Evolutionary conservation across 345 rosid species (phyloP).

Genomic region (Eucalyptus regnans): DNA sequence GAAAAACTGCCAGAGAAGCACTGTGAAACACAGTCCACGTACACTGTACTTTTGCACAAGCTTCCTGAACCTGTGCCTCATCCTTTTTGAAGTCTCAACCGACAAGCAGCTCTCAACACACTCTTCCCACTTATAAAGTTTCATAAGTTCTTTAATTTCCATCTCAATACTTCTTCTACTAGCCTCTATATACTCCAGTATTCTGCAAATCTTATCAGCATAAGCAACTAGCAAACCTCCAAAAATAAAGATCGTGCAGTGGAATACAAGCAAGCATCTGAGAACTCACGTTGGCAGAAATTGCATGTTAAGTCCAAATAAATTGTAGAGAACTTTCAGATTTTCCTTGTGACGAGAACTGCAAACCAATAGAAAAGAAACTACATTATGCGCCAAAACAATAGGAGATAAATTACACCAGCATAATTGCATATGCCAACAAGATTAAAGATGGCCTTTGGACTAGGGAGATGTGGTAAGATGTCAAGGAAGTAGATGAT

Average conservation of each 20-base stretch:
- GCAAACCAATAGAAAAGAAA: not conserved
- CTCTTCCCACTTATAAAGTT: constrained; percentile 67
- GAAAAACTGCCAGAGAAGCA: not conserved
- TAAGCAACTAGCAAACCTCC: not conserved
- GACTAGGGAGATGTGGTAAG: not conserved
- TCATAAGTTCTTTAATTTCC: constrained; percentile 57
- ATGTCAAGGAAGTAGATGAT: not conserved
- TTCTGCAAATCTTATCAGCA: constrained; percentile 17
- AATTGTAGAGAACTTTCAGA: constrained; percentile 62
- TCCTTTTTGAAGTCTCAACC: constrained; percentile 44
- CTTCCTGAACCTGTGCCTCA: constrained; percentile 67
- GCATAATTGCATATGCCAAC: not conserved
- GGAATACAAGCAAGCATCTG: not conserved
- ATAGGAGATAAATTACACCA: not conserved
- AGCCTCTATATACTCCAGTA: constrained; percentile 45
- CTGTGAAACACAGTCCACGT: constrained; percentile 5
- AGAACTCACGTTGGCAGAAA: constrained; percentile 70
- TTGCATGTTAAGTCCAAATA: constrained; percentile 78
- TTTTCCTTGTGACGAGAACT: constrained; percentile 49
- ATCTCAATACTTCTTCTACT: constrained; percentile 42
- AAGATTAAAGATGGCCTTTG: not conserved
- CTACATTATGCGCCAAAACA: not conserved
- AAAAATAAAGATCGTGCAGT: not conserved
- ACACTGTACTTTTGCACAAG: constrained; percentile 70
- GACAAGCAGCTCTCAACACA: constrained; percentile 38